Conservation (phyloP, 208 protist species). For the Dictyostelium gargantuum region DNA sequence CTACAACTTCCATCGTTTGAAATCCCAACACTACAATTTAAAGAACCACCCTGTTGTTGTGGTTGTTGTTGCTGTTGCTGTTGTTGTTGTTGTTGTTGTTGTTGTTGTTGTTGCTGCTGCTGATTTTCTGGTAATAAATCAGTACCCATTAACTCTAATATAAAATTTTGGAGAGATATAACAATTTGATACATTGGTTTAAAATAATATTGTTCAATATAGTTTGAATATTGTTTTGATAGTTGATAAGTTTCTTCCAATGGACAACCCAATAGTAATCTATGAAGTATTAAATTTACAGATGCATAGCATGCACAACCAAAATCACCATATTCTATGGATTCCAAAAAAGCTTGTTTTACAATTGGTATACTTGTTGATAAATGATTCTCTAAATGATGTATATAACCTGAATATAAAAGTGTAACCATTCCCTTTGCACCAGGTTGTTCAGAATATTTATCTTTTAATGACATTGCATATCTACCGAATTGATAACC, state of each 20-base stretch:
- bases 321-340: conserved; percentile 27
- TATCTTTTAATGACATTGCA: conserved; percentile 32
- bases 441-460: neutral
- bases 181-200: conserved; percentile 24
- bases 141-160: neutral
- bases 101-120: neutral
- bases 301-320: conserved; percentile 26
- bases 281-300: conserved; percentile 6
- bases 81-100: neutral
- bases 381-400: conserved; percentile 8
- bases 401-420: conserved; percentile 16
- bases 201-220: conserved; percentile 39
- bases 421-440: conserved; percentile 30
- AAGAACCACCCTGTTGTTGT: neutral
- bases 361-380: conserved; percentile 5
- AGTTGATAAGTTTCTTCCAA: neutral
- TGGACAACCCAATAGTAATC: neutral
- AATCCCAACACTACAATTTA: neutral
- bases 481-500: conserved; percentile 14
- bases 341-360: conserved; percentile 14
- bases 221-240: conserved; percentile 15
- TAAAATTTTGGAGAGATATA: conserved; percentile 1
- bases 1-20: no score
- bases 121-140: neutral
- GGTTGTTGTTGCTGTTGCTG: neutral